Evolutionary conservation across 768 basidiomycete species (phyloP), one percentile per base, ranked within the genome.

Genomic region (Mycena epipterygia): DNA sequence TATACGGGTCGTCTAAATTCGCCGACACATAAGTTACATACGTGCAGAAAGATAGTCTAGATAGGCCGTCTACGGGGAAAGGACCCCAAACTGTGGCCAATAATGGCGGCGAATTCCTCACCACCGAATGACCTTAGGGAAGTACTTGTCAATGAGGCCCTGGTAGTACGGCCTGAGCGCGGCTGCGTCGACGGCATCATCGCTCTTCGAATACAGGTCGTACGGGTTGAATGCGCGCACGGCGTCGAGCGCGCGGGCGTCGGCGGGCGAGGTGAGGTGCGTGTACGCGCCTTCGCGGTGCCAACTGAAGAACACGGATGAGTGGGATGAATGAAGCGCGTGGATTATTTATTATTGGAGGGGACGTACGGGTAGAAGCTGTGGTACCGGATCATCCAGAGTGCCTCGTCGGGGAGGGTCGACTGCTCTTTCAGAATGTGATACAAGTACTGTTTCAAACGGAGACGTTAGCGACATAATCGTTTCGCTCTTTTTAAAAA

Each of bases 321-420:
- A 2, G 35, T 30, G 21, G 14, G 37, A 39, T n/a, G 30, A 30
- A 32, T 46, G 52, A 60, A 56, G 25, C 8, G 7, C 14, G 17
- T 23, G 55, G 33, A 41, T 11, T 11, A 27, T 39, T 16, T 25
- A 39, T 44, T 23, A 17, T 5, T 27, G 14, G 30, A 21, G 57
- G 23, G 37, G 7, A 79, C 89, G 60, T 74, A 90, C 81, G 95
- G 95, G 82, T 97, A 97, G 87, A 97, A 97, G 75, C 93, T 94
- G 82, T 97, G 96, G 79, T 94, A 97, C 39, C 95, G 90, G 77
- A 97, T 95, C 95, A 96, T 96, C 17, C 93, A 91, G 33, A 97
- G 85, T 0, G 88, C 95, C 74, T 94, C 95, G 41, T 87, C 86
- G 5, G 95, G 95, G 0, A 96, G 89, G 6, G 86, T 87, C 72